phyloP scores from a whole-genome alignment of 2,329 filamentous ascomycete species.

The Ampelomyces quisqualis region DNA sequence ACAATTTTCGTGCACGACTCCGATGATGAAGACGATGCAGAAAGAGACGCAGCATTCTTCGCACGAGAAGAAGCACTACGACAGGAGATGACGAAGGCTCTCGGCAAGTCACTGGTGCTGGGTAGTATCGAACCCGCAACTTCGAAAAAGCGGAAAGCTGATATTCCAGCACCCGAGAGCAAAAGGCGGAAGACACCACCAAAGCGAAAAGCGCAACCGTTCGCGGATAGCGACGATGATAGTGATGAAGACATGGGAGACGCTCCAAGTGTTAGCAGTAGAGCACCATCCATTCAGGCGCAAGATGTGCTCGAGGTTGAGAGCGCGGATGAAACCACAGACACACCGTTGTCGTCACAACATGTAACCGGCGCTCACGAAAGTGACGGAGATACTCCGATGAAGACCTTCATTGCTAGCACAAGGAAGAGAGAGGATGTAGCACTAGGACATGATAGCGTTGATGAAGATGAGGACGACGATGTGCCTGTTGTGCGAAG shows the following conservation, averaged over 20 bases:
- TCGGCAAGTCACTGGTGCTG: slow-evolving; percentile 50
- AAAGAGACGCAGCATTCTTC: slow-evolving; percentile 74
- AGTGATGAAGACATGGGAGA: slow-evolving; percentile 25
- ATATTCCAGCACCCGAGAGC: slow-evolving; percentile 17
- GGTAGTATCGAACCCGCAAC: slow-evolving; percentile 40
- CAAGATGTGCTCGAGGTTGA: slow-evolving; percentile 19
- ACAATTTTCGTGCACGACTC: slow-evolving; percentile 76
- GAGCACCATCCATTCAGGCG: slow-evolving; percentile 26
- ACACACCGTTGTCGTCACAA: slow-evolving; percentile 47
- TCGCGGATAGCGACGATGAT: slow-evolving; percentile 33
- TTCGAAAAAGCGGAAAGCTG: slow-evolving; percentile 41
- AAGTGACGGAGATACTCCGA: slow-evolving; percentile 18
- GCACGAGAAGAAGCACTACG: slow-evolving; percentile 69
- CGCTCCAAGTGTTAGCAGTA: slow-evolving; percentile 26
- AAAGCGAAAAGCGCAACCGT: slow-evolving; percentile 28
- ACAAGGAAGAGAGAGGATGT: slow-evolving; percentile 19
- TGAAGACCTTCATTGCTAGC: slow-evolving; percentile 2
- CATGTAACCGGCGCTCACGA: slow-evolving; percentile 17
- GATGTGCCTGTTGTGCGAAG: slow-evolving; percentile 40
- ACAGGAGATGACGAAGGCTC: slow-evolving; percentile 54
- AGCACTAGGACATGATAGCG: slow-evolving; percentile 30
- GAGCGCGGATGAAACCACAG: slow-evolving; percentile 38
- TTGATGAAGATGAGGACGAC: slow-evolving; percentile 47
- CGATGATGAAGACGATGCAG: slow-evolving; percentile 87
- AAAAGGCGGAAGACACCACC: slow-evolving; percentile 39